Conservation (phyloP, 78 protist genomes). For the Emiliania huxleyi region DNA sequence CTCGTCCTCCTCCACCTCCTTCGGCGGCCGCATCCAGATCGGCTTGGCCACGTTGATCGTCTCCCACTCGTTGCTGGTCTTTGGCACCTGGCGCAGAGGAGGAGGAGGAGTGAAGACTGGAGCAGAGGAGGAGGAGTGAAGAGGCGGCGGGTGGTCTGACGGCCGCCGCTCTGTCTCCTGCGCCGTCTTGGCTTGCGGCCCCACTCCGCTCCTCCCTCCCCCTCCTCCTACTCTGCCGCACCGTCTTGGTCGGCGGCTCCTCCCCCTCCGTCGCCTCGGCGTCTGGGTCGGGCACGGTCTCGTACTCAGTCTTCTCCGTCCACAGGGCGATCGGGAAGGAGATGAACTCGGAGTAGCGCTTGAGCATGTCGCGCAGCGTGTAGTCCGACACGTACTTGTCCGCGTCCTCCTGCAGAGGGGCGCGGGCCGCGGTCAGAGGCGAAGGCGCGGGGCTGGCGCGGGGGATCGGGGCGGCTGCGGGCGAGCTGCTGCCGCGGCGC, state of each 20-base stretch:
- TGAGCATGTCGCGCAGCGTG: constrained; percentile 63
- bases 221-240: too few relatives aligned
- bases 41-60: constrained; percentile 62
- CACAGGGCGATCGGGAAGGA: constrained; percentile 93
- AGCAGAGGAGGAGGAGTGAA: too few relatives aligned
- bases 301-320: constrained; percentile 46
- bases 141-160: too few relatives aligned
- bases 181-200: too few relatives aligned
- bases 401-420: neutral
- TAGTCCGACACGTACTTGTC: constrained; percentile 70
- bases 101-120: too few relatives aligned
- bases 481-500: too few relatives aligned
- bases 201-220: too few relatives aligned
- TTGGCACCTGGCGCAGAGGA: too few relatives aligned
- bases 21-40: constrained; percentile 86
- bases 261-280: constrained; percentile 68
- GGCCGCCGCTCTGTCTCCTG: too few relatives aligned
- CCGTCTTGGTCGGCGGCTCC: constrained; percentile 56
- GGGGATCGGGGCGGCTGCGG: too few relatives aligned
- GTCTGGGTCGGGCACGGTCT: constrained; percentile 73
- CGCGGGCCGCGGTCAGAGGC: too few relatives aligned
- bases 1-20: constrained; percentile 37
- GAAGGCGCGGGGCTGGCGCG: too few relatives aligned
- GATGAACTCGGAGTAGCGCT: constrained; percentile 87
- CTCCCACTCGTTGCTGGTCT: constrained; percentile 7